phyloP scores from a whole-genome alignment of 2,329 filamentous ascomycete genomes.

The Graphilbum ipis-grandicollis region DNA sequence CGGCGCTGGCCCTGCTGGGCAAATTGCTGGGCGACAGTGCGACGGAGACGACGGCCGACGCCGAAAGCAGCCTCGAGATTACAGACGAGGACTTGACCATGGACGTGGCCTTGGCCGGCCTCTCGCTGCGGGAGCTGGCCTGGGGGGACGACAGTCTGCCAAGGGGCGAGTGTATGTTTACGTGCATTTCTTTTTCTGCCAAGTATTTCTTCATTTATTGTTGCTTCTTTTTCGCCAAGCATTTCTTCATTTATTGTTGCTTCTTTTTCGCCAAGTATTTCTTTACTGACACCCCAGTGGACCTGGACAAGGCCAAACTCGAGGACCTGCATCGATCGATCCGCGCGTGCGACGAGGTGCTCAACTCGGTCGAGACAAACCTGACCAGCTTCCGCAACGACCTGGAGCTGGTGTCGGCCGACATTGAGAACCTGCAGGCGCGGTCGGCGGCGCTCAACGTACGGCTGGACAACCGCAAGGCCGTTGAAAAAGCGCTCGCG shows the following conservation, averaged over 20 bases:
- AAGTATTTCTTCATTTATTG: no score
- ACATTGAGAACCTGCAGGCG: conserved; percentile 85
- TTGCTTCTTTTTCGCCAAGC: conserved; percentile 2
- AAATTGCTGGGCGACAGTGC: conserved; percentile 20
- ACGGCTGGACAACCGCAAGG: conserved; percentile 73
- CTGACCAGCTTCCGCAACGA: conserved; percentile 87
- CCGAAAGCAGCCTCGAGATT: conserved; percentile 12
- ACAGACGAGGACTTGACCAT: conserved; percentile 38
- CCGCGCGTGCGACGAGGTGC: conserved; percentile 74
- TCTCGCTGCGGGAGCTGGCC: conserved; percentile 60
- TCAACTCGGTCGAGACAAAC: conserved; percentile 85
- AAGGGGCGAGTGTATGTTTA: no score
- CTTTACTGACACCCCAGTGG: conserved; percentile 30
- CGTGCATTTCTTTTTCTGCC: no score
- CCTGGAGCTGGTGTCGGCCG: conserved; percentile 76
- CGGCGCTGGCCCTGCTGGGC: conserved; percentile 53
- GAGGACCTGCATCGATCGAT: conserved; percentile 86
- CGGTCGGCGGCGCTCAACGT: conserved; percentile 71
- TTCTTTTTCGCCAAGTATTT: conserved; percentile 2
- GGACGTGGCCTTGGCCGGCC: conserved; percentile 60
- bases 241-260: conserved; percentile 7
- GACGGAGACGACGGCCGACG: background rate
- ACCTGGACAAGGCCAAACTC: conserved; percentile 68
- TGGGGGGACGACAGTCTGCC: conserved; percentile 26
- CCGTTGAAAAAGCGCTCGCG: conserved; percentile 73